Base-by-base conservation (phyloP, 306 rosid species). In the Vachellia collinsii region DNA sequence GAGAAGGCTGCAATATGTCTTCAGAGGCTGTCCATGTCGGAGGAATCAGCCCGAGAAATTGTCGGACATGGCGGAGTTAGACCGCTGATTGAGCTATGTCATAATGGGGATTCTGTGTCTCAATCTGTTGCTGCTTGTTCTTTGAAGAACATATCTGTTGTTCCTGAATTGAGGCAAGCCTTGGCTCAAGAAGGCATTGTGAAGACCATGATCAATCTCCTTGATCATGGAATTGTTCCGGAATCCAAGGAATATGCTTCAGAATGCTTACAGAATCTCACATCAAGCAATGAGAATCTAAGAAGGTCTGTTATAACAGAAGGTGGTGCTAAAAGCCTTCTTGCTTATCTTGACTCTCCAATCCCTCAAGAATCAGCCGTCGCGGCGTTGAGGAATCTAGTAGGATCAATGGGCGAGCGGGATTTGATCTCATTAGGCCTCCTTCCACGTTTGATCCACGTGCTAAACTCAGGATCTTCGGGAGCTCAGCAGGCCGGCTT, bases 401-500 rank as follows among this genome's bases (percentile, higher is more conserved):
- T 93, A 20, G 90, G 89, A 59, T 90, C 86, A 0, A 92, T 93
- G 34, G 75, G 97, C 0, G 78, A 79, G 38, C 86, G 83, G 48
- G 89, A 82, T 39, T 53, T 95, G 77, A 83, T 88, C 76, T 83
- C 97, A 5, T 88, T 84, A 0, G 90, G 91, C 9, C 75, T 93
- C 37, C 85, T 92, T 23, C 93, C 97, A 0, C 84, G 97, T 11
- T 48, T 93, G 36, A 83, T 87, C 13, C 97, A 89, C 0, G 97
- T 91, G 36, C 86, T 93, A 6, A 89, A 86, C 70, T 86, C 89
- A 0, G 97, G 99, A 67, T 92, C 97, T 13, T 72, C 70, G 0
- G 97, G 97, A 0, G 96, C 99, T 19, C 95, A 90, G 65, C 94
- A 88, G 42, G 97, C 97, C 0, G 97, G 97, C 0, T 87, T 89